phyloP scores from a whole-genome alignment of 805 yeast species.

The Ogataea methylovora region DNA sequence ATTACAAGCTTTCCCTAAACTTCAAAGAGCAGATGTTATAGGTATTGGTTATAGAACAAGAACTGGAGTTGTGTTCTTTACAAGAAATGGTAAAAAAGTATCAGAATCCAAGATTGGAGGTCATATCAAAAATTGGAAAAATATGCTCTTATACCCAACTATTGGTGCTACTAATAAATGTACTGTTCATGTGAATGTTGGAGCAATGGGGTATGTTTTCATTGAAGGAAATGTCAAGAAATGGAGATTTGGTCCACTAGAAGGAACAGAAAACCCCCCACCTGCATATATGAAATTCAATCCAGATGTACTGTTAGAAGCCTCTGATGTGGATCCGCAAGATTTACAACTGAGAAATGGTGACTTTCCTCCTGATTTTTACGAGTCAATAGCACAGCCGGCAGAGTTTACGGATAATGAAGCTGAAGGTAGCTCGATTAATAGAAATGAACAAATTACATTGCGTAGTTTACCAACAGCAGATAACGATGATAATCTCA shows the following conservation, averaged over 20 bases:
- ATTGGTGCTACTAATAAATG: constrained; percentile 82
- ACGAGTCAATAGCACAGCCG: neutral
- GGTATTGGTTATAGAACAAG: constrained; percentile 86
- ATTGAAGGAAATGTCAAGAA: constrained; percentile 90
- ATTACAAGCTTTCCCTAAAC: constrained; percentile 45
- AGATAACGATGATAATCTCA: neutral
- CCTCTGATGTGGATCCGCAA: constrained; percentile 44
- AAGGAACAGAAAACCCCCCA: constrained; percentile 86
- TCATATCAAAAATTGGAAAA: constrained; percentile 63
- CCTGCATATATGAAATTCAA: constrained; percentile 83
- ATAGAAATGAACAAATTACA: neutral
- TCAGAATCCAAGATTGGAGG: constrained; percentile 78
- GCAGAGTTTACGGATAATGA: neutral
- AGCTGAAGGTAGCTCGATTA: neutral
- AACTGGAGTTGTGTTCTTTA: constrained; percentile 83
- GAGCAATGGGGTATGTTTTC: constrained; percentile 82
- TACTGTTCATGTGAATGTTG: constrained; percentile 84
- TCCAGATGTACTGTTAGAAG: constrained; percentile 69
- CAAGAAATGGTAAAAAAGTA: constrained; percentile 87
- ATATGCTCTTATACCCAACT: constrained; percentile 74
- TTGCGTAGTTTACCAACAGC: neutral
- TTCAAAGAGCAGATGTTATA: constrained; percentile 80
- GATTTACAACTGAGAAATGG: constrained; percentile 28
- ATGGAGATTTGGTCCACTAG: constrained; percentile 92
- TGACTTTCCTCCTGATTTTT: constrained; percentile 53